Conservation (phyloP, 495 filamentous ascomycete species). For the Pseudoneurospora amorphoporcata region DNA sequence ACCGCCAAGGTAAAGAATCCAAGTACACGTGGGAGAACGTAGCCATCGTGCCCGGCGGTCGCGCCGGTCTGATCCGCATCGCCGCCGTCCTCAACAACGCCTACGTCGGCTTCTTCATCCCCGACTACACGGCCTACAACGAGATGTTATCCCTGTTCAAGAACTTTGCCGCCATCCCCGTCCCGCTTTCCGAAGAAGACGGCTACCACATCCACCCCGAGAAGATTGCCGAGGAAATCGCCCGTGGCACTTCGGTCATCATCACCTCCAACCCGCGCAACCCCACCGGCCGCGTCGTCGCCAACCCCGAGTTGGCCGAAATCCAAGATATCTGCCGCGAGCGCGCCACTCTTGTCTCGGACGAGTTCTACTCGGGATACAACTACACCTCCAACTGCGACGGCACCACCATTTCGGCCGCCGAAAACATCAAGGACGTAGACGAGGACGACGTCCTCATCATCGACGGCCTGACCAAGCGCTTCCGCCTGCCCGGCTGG, state of each 20-base stretch:
- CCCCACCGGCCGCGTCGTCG: slow-evolving; percentile 80
- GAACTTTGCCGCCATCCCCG: slow-evolving; percentile 85
- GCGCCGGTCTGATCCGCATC: slow-evolving; percentile 87
- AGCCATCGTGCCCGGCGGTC: slow-evolving; percentile 90
- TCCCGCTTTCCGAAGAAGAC: slow-evolving; percentile 71
- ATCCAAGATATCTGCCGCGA: slow-evolving; percentile 90
- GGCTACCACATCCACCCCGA: slow-evolving; percentile 85
- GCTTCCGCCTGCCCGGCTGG: slow-evolving; percentile 93
- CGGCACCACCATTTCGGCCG: slow-evolving; percentile 57
- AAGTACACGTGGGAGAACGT: slow-evolving; percentile 98
- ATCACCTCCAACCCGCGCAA: slow-evolving; percentile 95
- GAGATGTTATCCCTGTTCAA: slow-evolving; percentile 92
- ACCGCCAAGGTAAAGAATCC: slow-evolving; percentile 76
- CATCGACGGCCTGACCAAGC: slow-evolving; percentile 93
- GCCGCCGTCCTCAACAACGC: slow-evolving; percentile 88
- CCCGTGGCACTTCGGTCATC: slow-evolving; percentile 77
- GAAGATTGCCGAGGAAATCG: slow-evolving; percentile 85
- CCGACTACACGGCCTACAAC: slow-evolving; percentile 73
- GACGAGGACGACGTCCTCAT: slow-evolving; percentile 69
- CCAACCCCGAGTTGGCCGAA: slow-evolving; percentile 67
- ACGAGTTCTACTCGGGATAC: slow-evolving; percentile 95
- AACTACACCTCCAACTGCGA: slow-evolving; percentile 90
- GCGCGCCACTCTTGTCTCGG: slow-evolving; percentile 81
- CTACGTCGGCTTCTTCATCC: slow-evolving; percentile 83
- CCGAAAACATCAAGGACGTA: slow-evolving; percentile 66